Evolutionary conservation across 495 filamentous ascomycete genomes (phyloP), one percentile per base, ranked within the genome.

Genomic region (Penicillium roqueforti): DNA sequence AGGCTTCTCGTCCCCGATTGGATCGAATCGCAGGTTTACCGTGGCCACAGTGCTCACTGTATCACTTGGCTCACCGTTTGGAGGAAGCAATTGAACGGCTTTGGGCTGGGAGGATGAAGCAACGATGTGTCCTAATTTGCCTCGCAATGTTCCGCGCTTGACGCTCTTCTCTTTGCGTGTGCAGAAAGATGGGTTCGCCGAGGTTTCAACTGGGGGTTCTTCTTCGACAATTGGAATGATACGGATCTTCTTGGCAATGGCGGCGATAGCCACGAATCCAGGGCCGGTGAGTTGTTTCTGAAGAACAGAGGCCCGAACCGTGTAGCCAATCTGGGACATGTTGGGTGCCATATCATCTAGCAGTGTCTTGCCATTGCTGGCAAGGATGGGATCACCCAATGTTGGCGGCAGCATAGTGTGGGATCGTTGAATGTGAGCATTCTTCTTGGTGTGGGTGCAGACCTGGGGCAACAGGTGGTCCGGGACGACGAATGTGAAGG

Each of bases 401-500:
- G 82, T 89, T 3, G 93, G 92, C 0, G 91, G 93, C 0, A 96
- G 78, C 46, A 83, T 76, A 3, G 91, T 75, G 72, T 98, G 93
- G 2, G 85, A 83, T 26, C 82, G 78, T 51, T 81, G 78, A 37
- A 96, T 73, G 26, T 85, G 77, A 7, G 77, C 66, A 48, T 83
- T 82, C 2, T 65, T 64, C 25, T 72, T 75, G 6, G 47, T n/a
- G 64, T 89, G 87, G 34, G 68, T 71, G 69, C 87, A 91, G 5
- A 79, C 64, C 53, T 80, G 76, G 4, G 81, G 80, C 7, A 85
- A 72, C 37, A 97, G 77, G 10, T 83, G 82, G 26, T 81, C 77
- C 1, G 95, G 93, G 11, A 97, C 81, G 34, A 89, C 86, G 62
- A 98, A 98, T 54, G 83, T 84, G 72, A 97, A 98, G 2, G 90